phyloP scores from a whole-genome alignment of 495 filamentous ascomycete species.

The Xylaria curta region DNA sequence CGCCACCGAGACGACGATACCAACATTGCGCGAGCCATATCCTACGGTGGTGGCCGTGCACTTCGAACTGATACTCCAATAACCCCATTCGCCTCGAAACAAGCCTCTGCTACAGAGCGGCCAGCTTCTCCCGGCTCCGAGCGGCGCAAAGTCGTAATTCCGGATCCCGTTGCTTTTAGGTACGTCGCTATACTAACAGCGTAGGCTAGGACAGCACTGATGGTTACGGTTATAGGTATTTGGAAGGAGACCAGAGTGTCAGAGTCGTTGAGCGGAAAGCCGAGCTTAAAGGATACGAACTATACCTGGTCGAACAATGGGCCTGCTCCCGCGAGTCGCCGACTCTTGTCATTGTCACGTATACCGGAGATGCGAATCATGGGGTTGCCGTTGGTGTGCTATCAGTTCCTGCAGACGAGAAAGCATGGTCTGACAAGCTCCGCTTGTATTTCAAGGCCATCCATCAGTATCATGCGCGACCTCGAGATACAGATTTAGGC shows the following conservation, averaged over 20 bases:
- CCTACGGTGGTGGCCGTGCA: conserved; percentile 21
- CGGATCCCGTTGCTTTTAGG: conserved; percentile 76
- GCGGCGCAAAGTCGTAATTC: conserved; percentile 66
- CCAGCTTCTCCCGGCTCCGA: conserved; percentile 31
- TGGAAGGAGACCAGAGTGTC: conserved; percentile 85
- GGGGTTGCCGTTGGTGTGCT: conserved; percentile 79
- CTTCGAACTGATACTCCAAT: conserved; percentile 27
- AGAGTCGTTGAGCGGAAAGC: conserved; percentile 73
- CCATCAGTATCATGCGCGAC: conserved; percentile 79
- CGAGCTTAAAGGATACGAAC: conserved; percentile 81
- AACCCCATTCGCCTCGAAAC: conserved; percentile 29
- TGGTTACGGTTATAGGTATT: conserved; percentile 60
- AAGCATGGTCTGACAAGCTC: conserved; percentile 77
- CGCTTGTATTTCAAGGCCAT: conserved; percentile 86
- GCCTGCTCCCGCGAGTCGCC: conserved; percentile 89
- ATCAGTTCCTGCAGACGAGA: conserved; percentile 81
- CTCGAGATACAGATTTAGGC: conserved; percentile 82
- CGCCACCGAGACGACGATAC: conserved; percentile 26
- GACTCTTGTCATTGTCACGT: conserved; percentile 90
- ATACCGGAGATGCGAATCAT: conserved; percentile 86
- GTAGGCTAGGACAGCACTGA: not conserved
- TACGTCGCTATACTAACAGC: conserved; percentile 31
- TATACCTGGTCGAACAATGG: conserved; percentile 98
- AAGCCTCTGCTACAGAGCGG: conserved; percentile 21
- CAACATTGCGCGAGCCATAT: conserved; percentile 1